A percentile compares a stretch with the other conserved stretches of the same genome.
These are phyloP conservation scores for Saccharomyces hybrid DNA, from an alignment of 1,139 yeast species.

Conservation along the genomic window DNA sequence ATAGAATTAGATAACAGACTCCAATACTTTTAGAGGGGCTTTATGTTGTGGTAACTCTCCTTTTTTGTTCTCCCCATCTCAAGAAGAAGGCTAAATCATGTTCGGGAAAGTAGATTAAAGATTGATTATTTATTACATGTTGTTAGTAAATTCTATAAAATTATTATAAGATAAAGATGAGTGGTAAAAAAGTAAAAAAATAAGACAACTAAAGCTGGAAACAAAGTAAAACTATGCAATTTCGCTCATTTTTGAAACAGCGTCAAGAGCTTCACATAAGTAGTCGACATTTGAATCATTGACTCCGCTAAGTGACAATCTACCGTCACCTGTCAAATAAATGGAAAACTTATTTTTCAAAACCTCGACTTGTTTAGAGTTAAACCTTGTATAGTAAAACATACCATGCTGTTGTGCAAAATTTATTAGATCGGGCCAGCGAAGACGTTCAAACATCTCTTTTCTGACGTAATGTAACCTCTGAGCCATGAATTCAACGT, in stretches of 20 bases:
- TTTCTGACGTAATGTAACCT: conserved; percentile 70
- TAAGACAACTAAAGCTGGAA: neutral
- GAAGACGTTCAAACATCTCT: conserved; percentile 44
- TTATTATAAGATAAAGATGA: neutral
- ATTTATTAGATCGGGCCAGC: conserved; percentile 79
- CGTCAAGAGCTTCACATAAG: conserved; percentile 22
- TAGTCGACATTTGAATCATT: conserved; percentile 74
- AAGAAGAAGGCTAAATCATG: too few relatives aligned
- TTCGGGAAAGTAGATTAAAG: neutral
- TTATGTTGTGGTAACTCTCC: neutral
- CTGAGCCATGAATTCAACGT: conserved; percentile 67
- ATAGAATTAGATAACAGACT: neutral
- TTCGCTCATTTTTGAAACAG: conserved; percentile 7
- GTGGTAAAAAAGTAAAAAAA: neutral
- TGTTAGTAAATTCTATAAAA: neutral
- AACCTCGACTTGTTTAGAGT: conserved; percentile 57
- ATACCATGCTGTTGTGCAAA: conserved; percentile 69
- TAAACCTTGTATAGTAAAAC: conserved; percentile 89
- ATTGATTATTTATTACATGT: neutral
- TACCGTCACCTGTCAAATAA: conserved; percentile 82
- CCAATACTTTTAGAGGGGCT: neutral
- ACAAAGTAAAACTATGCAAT: neutral
- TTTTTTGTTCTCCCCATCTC: neutral
- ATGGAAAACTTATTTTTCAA: conserved; percentile 68
- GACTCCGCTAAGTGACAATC: conserved; percentile 87